Percentiles rank a stretch among this genome's conserved stretches.
These are phyloP conservation scores for Entomortierella beljakovae DNA, from an alignment of 192 early-diverging fungal genomes.

Conservation along the genomic window DNA sequence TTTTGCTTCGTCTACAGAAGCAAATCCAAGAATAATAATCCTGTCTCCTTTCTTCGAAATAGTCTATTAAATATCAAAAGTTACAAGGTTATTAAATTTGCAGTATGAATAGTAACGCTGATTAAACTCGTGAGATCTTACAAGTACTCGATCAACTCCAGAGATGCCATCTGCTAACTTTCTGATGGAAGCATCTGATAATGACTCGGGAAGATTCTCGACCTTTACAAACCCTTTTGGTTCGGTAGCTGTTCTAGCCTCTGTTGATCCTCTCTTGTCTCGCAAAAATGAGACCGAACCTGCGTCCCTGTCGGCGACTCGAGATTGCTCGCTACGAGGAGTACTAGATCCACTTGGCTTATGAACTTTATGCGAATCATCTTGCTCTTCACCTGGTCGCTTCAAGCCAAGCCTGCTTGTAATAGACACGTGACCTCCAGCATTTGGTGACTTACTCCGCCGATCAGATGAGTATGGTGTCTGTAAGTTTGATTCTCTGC, in stretches of 20 bases:
- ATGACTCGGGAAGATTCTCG: slow-evolving; percentile 33
- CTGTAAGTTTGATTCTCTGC: neutral
- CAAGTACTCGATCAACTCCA: slow-evolving; percentile 41
- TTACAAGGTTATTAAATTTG: neutral
- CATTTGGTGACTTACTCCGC: neutral
- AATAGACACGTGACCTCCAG: slow-evolving; percentile 15
- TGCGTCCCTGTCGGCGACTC: neutral
- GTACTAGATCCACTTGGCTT: slow-evolving; percentile 25
- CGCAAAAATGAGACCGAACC: slow-evolving; percentile 35
- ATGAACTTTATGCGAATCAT: slow-evolving; percentile 22
- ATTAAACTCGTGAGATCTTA: too few relatives aligned
- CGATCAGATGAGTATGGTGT: neutral
- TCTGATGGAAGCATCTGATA: slow-evolving; percentile 30
- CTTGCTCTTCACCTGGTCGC: slow-evolving; percentile 12
- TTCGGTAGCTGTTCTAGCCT: neutral
- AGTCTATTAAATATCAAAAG: slow-evolving; percentile 8
- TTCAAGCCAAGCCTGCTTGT: slow-evolving; percentile 27
- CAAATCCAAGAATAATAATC: slow-evolving; percentile 34
- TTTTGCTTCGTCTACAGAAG: slow-evolving; percentile 44
- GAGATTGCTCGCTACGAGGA: slow-evolving; percentile 20
- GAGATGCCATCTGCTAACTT: slow-evolving; percentile 31
- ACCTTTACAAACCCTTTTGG: slow-evolving; percentile 38
- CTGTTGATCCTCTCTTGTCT: slow-evolving; percentile 8
- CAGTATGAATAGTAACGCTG: too few relatives aligned
- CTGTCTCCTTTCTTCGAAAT: slow-evolving; percentile 30